Evolutionary conservation across 2,329 filamentous ascomycete species (phyloP), one percentile per base, ranked within the genome.

Genomic region (Samsoniella hepiali): DNA sequence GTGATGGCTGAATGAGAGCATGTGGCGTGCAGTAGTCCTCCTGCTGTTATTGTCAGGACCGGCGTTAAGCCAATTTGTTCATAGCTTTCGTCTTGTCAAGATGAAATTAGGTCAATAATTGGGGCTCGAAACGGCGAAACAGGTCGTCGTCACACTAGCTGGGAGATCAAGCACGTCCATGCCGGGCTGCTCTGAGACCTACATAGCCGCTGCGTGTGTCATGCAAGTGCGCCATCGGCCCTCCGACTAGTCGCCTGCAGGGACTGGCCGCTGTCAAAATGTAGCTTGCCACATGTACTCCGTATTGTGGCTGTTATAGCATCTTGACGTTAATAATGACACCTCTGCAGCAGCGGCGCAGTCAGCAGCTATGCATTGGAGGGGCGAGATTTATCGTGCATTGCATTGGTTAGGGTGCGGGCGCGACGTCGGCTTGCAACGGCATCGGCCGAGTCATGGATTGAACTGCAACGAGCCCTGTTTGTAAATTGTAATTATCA

Each of bases 151-250:
- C 45, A 50, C 44, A 50, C 57, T 59, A 58, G 32, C 17, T 29
- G 40, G 38, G 8, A 47, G 29, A 17, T 38, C 44, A 45, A 49
- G 44, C 7, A 38, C 34, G 5, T 27, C 29, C 34, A 31, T 47
- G 27, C 29, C 42, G 61, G 68, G 67, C 68, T 65, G 40, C 63
- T 64, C 50, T 68, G 59, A 72, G 70, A 73, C 70, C 69, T 74
- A 76, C 74, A 77, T 77, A 76, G 73, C 75, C 75, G 75, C 75
- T 76, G 72, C 75, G 74, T 73, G 75, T 74, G 69, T 73, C 69
- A 76, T 76, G 75, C 74, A 75, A 75, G 74, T 76, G 74, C 72
- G 75, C 73, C 72, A 73, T 69, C 73, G 38, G 31, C 31, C 27
- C 42, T 45, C 58, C 49, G 36, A 51, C 58, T 55, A 61, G 40